These are phyloP conservation scores for Bryoerythrophyllum caledonicum DNA, from an alignment of 225 moss, liverwort and hornwort genomes.

Conservation along the genomic window DNA sequence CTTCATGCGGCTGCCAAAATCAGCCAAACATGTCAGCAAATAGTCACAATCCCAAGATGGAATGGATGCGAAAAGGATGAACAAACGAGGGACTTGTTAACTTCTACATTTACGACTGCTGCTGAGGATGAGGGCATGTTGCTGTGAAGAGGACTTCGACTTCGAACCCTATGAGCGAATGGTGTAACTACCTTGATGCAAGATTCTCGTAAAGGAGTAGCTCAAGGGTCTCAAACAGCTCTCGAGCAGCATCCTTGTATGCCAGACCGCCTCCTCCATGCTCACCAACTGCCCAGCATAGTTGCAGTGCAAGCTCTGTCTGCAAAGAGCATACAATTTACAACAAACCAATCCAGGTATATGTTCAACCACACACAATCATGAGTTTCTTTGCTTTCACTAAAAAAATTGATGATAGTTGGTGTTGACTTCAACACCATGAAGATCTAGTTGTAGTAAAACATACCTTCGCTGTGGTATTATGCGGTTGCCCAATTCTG, in stretches of 20 bases:
- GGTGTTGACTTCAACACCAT: no score
- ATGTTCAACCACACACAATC: not conserved
- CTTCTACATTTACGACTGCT: no score
- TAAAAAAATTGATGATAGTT: not conserved
- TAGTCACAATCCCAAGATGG: not conserved
- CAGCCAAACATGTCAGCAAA: not conserved
- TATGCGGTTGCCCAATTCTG: conserved; percentile 85
- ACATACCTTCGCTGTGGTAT: conserved; percentile 71
- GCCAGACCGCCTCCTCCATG: conserved; percentile 87
- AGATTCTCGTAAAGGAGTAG: conserved; percentile 95
- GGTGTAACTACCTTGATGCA: conserved; percentile 67
- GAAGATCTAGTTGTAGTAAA: not conserved
- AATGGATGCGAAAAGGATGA: no score
- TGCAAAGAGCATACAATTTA: conserved; percentile 51
- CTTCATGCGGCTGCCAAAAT: conserved; percentile 47
- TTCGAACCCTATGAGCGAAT: not conserved
- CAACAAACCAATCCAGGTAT: not conserved
- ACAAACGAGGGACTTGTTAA: not conserved
- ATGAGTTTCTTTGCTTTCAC: not conserved
- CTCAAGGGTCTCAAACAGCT: conserved; percentile 96
- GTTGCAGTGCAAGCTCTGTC: conserved; percentile 89
- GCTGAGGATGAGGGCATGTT: not conserved
- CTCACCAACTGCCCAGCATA: conserved; percentile 98
- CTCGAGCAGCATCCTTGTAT: conserved; percentile 83
- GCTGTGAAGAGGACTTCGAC: no score